Base-by-base conservation (phyloP, 495 filamentous ascomycete species). In the Podospora conica region DNA sequence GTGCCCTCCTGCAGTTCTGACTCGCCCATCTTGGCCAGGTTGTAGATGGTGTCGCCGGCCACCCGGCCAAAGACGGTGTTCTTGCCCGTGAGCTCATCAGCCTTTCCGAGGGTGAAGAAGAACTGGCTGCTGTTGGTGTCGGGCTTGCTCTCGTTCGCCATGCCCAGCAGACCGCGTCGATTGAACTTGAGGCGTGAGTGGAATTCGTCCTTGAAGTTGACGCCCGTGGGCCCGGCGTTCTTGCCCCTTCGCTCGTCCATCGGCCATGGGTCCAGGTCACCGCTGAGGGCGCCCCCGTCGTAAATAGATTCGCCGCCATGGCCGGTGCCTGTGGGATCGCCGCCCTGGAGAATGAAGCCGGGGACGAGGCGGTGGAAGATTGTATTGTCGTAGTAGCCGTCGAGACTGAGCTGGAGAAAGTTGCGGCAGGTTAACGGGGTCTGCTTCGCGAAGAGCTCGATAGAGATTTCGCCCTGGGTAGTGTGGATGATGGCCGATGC, bases 11-110 rank as follows among this genome's bases (percentile, higher is more conserved):
- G 84, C 21, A 93, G 78, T 73, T 98, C 95, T 8, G 85, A 86
- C 71, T 97, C 92, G 10, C 89, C 93, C 79, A 97, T 96, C 77
- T 91, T 91, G 72, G 95, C 85, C 66, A 99, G 76, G 74, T 97
- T 98, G 76, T 92, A 99, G 58, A 99, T 92, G 62, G 92, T 97
- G 65, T 97, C 93, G 5, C 95, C 95, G 53, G 90, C 92, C 62
- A 99, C 83, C 63, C 96, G 84, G 55, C 95, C 95, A 79, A 99
- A 98, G 71, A 98, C 80, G 4, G 95, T 97, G 74, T 97, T 96
- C 73, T 91, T 88, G 64, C 90, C 90, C 58, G 88, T 89, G 76
- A 99, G 72, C 78, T 98, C 93, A 31, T 90, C 85, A 61, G 91
- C 89, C 61, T 90, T 90, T 58, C 80, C 88, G 55, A 99, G 81